Evolutionary conservation across 2,329 filamentous ascomycete genomes (phyloP), one percentile per base, ranked within the genome.

Genomic region (Alternaria arborescens): DNA sequence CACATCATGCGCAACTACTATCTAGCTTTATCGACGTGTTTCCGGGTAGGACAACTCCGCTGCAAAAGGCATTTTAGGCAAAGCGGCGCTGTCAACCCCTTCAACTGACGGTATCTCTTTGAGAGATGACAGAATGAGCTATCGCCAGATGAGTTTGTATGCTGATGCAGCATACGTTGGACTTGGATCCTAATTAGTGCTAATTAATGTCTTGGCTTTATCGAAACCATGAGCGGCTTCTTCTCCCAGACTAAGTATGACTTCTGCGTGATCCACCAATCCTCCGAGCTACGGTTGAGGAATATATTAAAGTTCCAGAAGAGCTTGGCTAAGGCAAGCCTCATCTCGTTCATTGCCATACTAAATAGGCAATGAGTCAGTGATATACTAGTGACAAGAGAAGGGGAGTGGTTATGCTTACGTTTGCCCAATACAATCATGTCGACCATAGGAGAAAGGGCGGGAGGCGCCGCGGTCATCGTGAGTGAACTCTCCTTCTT

Each of bases 341-440:
- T 48, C 32, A 55, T 55, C 24, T 55, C 52, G 8, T 48, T 48
- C 52, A 55, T 55, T 32, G 52, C 52, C 52, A 55, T 47, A 48
- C 42, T 55, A 20, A 5, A 11, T 6, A 38, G n/a, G 4, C 20
- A 55, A 16, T 4, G 48, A 16, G 43, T 55, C 18, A 55, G 52
- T 8, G 1, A 34, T 28, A 6, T 28, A n/a, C 8, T n/a, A 48
- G n/a, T n/a, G 20, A n/a, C 32, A 41, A 30, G 10, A 40, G 43
- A 2, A 16, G 24, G 20, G 34, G 20, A 22, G 16, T n/a, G 34
- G 11, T 2, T 5, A 11, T 22, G n/a, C 52, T 55, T 55, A 55
- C 43, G 32, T 55, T 14, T 48, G 52, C 24, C 52, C 52, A 10
- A 55, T 55, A 11, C 42, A 55, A 41, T 55, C 52, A 48, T 55